Evolutionary conservation across 495 filamentous ascomycete genomes (phyloP), one percentile per base, ranked within the genome.

Genomic region (Neurospora hispaniola): DNA sequence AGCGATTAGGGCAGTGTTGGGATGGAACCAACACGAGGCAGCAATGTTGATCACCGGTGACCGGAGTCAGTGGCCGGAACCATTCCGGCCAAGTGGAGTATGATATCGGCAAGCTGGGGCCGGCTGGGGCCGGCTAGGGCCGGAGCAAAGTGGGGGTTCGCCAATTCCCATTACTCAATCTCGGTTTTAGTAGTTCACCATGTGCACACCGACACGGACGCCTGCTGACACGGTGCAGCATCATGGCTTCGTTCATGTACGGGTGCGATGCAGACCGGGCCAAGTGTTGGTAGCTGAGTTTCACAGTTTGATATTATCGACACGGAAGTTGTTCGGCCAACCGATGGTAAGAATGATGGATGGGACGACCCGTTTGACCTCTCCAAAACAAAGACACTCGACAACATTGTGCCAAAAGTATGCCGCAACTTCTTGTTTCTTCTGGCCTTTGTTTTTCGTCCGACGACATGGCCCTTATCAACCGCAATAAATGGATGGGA

Each of bases 41-140:
- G 14, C 14, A 16, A 18, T 38, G 27, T 62, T 35, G 3, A 66
- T 31, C 54, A 66, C 14, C 54, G 54, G 54, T 66, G 27, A 66
- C 69, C 69, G 71, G 71, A 48, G 9, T 18, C 74, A 74, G 77
- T 72, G 79, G 78, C 78, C 79, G 79, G 79, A 81, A 77, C 74
- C 42, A 42, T 62, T 77, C 79, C 79, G 79, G 78, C 79, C 78
- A 73, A 75, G 76, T 76, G 69, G 48, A n/a, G 6, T 23, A 11
- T 35, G 11, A 66, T 16, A 66, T 66, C 39, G 54, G 54, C 12
- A 66, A 31, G 54, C 14, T 66, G 23, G 27, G 74, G 76, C 79
- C 78, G 79, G 76, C 43, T 80, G 78, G 77, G 78, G 78, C 79
- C 79, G 79, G 75, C 66, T 81, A 80, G 41, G 78, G 79, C 78